A percentile compares a stretch with the other conserved stretches of the same genome.
Evolutionary conservation across 768 basidiomycete species (phyloP).

Genomic region (Daedaleopsis nitida): DNA sequence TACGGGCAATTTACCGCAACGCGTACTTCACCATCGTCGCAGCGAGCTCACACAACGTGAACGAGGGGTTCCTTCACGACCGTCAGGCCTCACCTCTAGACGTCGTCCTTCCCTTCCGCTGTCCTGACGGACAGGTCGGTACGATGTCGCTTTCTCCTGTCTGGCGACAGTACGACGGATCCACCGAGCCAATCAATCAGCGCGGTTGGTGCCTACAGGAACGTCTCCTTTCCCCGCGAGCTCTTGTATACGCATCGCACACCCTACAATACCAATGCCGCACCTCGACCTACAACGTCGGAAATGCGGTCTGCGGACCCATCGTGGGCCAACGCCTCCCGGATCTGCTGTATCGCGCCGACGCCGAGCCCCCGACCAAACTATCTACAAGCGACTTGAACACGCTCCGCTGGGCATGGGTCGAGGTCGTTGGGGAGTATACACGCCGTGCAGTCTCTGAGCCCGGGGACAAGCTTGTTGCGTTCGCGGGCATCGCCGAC

Average conservation of each 20-base stretch:
- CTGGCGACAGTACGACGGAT: constrained; percentile 5
- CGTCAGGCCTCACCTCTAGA: not conserved
- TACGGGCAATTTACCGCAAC: constrained; percentile 4
- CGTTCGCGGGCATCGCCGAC: constrained; percentile 14
- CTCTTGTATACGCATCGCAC: constrained; percentile 8
- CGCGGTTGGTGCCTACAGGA: constrained; percentile 18
- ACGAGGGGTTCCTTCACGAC: constrained; percentile 11
- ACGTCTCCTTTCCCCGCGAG: constrained; percentile 9
- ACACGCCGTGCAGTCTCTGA: constrained; percentile 3
- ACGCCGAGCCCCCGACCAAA: not conserved
- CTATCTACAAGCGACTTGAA: not conserved
- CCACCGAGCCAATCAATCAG: constrained; percentile 3
- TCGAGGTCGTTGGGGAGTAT: constrained; percentile 4
- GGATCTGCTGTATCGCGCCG: not conserved
- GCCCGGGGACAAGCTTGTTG: constrained; percentile 15
- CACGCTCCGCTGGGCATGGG: constrained; percentile 4
- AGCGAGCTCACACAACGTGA: not conserved
- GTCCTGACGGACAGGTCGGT: constrained; percentile 2
- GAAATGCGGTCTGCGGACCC: not conserved
- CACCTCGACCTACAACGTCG: constrained; percentile 2
- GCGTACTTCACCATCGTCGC: constrained; percentile 17
- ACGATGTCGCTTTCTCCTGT: not conserved
- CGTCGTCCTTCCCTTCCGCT: constrained; percentile 5
- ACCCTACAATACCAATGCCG: constrained; percentile 16
- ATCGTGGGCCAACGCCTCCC: not conserved